Evolutionary conservation across 345 rosid species (phyloP), one percentile per base, ranked within the genome.

Genomic region (Barbarea vulgaris): DNA sequence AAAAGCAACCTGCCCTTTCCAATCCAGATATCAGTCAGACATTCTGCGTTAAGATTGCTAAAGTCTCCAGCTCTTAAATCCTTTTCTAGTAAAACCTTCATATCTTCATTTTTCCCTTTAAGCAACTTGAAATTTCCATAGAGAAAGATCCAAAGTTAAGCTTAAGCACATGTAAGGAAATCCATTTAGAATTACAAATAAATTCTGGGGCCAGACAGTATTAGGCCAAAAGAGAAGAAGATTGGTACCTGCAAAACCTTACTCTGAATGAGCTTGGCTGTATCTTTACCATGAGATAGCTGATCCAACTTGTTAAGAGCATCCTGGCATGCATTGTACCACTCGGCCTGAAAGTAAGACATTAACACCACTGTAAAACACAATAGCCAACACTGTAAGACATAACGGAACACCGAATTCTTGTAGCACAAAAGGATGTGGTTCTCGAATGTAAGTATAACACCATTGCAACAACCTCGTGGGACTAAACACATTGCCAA

Each of bases 21-120:
- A 58, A 95, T 88, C 99, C 99, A 95, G 67, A 82, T 84, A 88
- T 95, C 98, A 22, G 97, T 86, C 39, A 95, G 91, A 80, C 98
- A 95, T 81, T 95, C 98, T 10, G 84, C 87, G 53, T 86, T 89
- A 77, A 87, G 83, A 74, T 82, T 87, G 66, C 79, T 83, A 56
- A 89, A 83, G 84, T 86, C 94, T 74, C 94, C 98, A 73, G 84
- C 83, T 73, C 78, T 89, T 67, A 93, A 66, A 66, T 78, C 83
- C 82, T 86, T 95, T 54, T 84, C 85, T 74, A 90, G 77, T 67
- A 80, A 73, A 77, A 82, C 66, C 85, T 86, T 92, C 80, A 83
- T 82, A 80, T 90, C 91, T 72, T 86, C 89, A 76, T 81, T 81
- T 76, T 83, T 89, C 77, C 91, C 97, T 64, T 85, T 82, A 81